Conservation (phyloP, 2,329 filamentous ascomycete genomes). For the Colletotrichum cordylinicola region DNA sequence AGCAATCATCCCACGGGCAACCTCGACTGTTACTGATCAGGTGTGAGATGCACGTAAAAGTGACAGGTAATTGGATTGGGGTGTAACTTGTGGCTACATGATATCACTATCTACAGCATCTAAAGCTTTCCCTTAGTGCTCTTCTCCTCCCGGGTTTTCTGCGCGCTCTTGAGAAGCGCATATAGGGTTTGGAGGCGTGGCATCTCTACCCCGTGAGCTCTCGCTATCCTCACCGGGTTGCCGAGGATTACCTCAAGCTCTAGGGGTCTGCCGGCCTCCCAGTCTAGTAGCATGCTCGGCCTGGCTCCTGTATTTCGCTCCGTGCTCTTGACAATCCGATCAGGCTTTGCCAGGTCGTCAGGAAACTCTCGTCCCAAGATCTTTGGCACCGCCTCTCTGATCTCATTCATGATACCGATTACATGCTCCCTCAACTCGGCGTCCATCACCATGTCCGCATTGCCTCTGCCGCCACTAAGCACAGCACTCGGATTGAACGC, state of each 20-base stretch:
- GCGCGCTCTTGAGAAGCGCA: slow-evolving; percentile 67
- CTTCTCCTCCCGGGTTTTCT: slow-evolving; percentile 53
- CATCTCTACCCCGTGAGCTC: slow-evolving; percentile 67
- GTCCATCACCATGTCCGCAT: slow-evolving; percentile 70
- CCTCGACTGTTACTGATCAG: neutral
- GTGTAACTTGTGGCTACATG: neutral
- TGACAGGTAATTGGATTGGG: neutral
- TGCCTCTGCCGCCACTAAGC: slow-evolving; percentile 67
- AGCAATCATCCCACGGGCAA: neutral
- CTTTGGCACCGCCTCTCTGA: slow-evolving; percentile 66
- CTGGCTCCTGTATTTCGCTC: slow-evolving; percentile 68
- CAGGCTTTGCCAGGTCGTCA: slow-evolving; percentile 63
- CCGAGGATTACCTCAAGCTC: slow-evolving; percentile 77
- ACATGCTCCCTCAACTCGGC: slow-evolving; percentile 67
- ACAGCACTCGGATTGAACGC: slow-evolving; percentile 78
- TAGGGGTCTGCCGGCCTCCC: slow-evolving; percentile 69
- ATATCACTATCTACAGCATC: neutral
- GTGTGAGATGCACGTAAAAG: neutral
- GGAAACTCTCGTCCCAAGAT: slow-evolving; percentile 69
- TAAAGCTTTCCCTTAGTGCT: slow-evolving; percentile 38
- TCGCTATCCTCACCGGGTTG: slow-evolving; percentile 71
- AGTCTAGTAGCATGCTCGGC: slow-evolving; percentile 74
- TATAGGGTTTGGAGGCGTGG: slow-evolving; percentile 71
- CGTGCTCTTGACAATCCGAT: slow-evolving; percentile 67
- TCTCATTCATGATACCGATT: slow-evolving; percentile 72